Percentiles rank a stretch among this genome's conserved stretches.
phyloP scores from a whole-genome alignment of 116 monocot species.

The Dioscorea cayenensis region DNA sequence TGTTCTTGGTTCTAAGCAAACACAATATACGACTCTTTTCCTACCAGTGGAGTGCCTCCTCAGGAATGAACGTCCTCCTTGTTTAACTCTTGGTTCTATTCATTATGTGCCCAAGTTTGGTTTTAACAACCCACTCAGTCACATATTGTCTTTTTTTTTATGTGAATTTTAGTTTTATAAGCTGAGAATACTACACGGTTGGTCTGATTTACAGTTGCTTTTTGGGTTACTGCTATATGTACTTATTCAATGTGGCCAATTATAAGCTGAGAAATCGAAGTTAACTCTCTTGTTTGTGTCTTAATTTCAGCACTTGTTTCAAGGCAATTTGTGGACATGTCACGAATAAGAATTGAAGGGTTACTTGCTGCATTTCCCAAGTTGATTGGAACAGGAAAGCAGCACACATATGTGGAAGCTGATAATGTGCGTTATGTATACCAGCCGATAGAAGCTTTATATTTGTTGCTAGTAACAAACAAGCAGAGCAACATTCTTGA shows the following conservation, averaged over 20 bases:
- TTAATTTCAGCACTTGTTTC: slow-evolving; percentile 83
- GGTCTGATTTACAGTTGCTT: too few relatives aligned
- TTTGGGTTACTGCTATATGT: background rate
- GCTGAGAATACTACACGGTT: too few relatives aligned
- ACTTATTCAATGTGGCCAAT: background rate
- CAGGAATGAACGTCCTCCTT: background rate
- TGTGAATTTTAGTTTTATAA: too few relatives aligned
- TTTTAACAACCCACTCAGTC: too few relatives aligned
- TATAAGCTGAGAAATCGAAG: background rate
- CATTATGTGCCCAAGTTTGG: too few relatives aligned
- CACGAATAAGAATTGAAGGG: slow-evolving; percentile 94
- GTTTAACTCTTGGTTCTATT: too few relatives aligned
- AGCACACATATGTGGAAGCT: slow-evolving; percentile 97
- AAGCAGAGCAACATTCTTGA: slow-evolving; percentile 99
- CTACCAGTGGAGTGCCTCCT: too few relatives aligned
- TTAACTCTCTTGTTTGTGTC: background rate
- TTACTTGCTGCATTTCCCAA: slow-evolving; percentile 96
- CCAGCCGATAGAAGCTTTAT: slow-evolving; percentile 88
- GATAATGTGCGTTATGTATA: slow-evolving; percentile 99
- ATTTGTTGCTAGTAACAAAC: slow-evolving; percentile 88
- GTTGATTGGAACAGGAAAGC: slow-evolving; percentile 90
- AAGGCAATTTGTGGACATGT: slow-evolving; percentile 97
- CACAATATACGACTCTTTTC: too few relatives aligned
- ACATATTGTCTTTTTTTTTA: too few relatives aligned
- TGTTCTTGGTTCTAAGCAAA: too few relatives aligned